phyloP scores from a whole-genome alignment of 495 filamentous ascomycete species.

The Xylaria curta region DNA sequence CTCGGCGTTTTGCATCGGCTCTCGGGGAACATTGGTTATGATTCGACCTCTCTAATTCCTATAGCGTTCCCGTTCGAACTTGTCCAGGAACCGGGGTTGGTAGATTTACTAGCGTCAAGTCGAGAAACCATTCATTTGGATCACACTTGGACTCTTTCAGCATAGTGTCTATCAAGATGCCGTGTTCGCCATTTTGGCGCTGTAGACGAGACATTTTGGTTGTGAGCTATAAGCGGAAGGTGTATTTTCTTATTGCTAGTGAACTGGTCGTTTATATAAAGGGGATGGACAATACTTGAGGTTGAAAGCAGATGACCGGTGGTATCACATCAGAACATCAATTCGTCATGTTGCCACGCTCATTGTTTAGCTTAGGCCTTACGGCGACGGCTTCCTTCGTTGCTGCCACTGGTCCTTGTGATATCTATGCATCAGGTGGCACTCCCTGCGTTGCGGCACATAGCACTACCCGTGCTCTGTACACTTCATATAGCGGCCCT shows the following conservation, averaged over 20 bases:
- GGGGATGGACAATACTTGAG: neutral
- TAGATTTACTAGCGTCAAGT: neutral
- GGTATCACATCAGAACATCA: neutral
- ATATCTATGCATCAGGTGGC: conserved; percentile 51
- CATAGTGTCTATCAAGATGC: conserved; percentile 1
- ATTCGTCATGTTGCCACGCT: neutral
- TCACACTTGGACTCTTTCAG: neutral
- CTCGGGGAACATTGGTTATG: conserved; percentile 7
- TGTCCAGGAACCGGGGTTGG: conserved; percentile 3
- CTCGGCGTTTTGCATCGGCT: conserved; percentile 13
- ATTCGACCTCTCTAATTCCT: neutral
- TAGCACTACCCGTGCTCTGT: conserved; percentile 40
- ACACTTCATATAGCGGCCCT: conserved; percentile 53
- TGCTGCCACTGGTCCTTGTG: conserved; percentile 56
- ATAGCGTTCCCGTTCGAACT: neutral
- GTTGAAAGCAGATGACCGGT: neutral
- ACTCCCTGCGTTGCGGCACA: conserved; percentile 18
- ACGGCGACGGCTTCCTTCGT: conserved; percentile 49
- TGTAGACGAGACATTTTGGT: neutral
- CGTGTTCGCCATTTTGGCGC: conserved; percentile 15
- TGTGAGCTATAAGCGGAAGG: conserved; percentile 16
- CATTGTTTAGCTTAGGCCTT: conserved; percentile 39
- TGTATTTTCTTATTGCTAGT: neutral
- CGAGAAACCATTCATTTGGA: neutral
- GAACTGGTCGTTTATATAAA: conserved; percentile 10